Conservation (phyloP, 1,284 basidiomycete species). For the Tylopilus sp. region DNA sequence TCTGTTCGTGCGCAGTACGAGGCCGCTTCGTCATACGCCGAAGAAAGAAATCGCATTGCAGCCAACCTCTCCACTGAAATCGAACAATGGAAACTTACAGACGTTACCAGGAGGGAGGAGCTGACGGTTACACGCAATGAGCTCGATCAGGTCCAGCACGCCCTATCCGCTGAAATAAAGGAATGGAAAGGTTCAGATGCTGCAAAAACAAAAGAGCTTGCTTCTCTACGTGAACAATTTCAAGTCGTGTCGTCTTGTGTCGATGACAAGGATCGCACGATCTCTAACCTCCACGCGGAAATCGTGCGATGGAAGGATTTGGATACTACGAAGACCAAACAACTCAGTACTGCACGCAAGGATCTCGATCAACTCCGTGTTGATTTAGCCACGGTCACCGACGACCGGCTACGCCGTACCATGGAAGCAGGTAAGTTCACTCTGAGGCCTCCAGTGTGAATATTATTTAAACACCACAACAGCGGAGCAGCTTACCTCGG, state of each 20-base stretch:
- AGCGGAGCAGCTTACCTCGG: no score
- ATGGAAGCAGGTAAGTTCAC: no score
- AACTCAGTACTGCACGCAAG: neutral
- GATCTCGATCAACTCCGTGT: conserved; percentile 12
- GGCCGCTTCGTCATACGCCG: neutral
- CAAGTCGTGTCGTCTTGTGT: neutral
- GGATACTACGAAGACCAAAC: neutral
- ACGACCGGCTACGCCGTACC: no score
- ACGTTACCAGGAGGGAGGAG: conserved; percentile 2
- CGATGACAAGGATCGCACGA: conserved; percentile 9
- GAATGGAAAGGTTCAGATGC: neutral
- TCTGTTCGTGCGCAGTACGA: conserved; percentile 4
- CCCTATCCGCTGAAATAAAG: neutral
- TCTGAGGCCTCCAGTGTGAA: no score
- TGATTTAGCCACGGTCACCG: neutral
- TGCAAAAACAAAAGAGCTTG: neutral
- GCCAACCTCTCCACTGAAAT: conserved; percentile 12
- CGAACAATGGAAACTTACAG: neutral
- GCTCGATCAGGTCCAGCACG: conserved; percentile 4
- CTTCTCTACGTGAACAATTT: neutral
- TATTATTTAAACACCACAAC: no score
- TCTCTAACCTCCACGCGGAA: conserved; percentile 1
- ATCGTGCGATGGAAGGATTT: conserved; percentile 1
- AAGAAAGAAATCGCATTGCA: conserved; percentile 12
- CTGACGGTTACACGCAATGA: neutral